phyloP scores from a whole-genome alignment of 139 green algal species.

The Yamagishiella unicocca region DNA sequence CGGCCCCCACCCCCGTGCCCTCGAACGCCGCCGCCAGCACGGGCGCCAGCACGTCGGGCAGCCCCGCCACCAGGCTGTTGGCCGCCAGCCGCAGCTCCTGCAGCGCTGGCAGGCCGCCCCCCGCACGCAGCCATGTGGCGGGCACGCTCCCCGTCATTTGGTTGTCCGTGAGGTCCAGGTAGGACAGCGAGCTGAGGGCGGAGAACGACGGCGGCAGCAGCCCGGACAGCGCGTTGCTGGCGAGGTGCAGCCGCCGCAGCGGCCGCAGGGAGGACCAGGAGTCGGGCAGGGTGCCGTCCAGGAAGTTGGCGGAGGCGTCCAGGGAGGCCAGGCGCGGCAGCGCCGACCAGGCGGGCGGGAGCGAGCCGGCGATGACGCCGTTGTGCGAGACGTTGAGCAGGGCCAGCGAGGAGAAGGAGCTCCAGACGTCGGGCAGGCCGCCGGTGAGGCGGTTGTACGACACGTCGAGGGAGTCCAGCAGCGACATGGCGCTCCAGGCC shows the following conservation, averaged over 20 bases:
- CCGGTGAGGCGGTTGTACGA: slow-evolving; percentile 20
- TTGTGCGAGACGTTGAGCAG: not conserved
- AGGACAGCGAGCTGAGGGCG: not conserved
- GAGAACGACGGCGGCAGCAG: not conserved
- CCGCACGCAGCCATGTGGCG: not conserved
- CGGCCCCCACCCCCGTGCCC: not conserved
- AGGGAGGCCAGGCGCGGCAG: not conserved
- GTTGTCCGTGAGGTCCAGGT: slow-evolving; percentile 44
- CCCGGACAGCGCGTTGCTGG: not conserved
- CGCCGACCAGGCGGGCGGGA: slow-evolving; percentile 17
- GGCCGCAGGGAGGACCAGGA: not conserved
- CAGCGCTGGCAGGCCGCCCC: slow-evolving; percentile 4
- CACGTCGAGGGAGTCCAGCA: not conserved
- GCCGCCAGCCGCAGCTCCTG: not conserved
- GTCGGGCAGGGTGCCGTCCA: slow-evolving; percentile 8
- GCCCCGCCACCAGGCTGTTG: not conserved
- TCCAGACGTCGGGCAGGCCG: slow-evolving; percentile 20
- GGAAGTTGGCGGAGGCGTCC: not conserved
- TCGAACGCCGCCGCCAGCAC: no score
- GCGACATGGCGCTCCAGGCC: slow-evolving; percentile 14
- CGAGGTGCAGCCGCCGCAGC: slow-evolving; percentile 9
- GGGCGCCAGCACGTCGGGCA: not conserved
- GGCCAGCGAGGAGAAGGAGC: not conserved
- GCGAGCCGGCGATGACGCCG: not conserved
- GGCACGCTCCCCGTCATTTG: not conserved